Evolutionary conservation across 2,329 filamentous ascomycete genomes (phyloP).

Genomic region (Mariannaea sp.): DNA sequence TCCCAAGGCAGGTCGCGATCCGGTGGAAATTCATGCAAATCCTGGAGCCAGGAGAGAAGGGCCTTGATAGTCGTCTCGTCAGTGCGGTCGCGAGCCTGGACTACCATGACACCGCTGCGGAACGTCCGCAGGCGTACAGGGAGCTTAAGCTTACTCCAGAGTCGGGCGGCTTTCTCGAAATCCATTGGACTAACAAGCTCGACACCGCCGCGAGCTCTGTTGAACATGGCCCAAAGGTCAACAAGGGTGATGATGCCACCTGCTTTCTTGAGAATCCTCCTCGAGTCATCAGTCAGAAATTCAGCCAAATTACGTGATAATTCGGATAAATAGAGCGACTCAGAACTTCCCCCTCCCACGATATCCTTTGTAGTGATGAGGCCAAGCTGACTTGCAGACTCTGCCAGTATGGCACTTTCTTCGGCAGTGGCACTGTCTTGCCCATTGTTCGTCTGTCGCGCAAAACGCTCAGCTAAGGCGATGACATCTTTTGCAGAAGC

Average conservation of each 20-base stretch:
- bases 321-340: constrained; percentile 88
- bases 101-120: constrained; percentile 91
- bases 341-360: constrained; percentile 74
- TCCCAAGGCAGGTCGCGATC: constrained; percentile 73
- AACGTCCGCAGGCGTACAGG: constrained; percentile 88
- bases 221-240: constrained; percentile 94
- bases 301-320: constrained; percentile 84
- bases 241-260: constrained; percentile 90
- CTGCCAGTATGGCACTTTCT: constrained; percentile 74
- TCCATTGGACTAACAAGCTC: constrained; percentile 91
- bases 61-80: constrained; percentile 87
- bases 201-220: constrained; percentile 88
- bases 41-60: constrained; percentile 76
- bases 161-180: constrained; percentile 83
- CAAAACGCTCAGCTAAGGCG: constrained; percentile 86
- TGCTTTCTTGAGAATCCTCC: constrained; percentile 76
- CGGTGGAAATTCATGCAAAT: constrained; percentile 69
- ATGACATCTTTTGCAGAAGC: constrained; percentile 96
- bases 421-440: constrained; percentile 68
- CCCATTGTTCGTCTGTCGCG: constrained; percentile 66
- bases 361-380: constrained; percentile 96
- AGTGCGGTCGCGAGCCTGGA: constrained; percentile 84
- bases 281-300: constrained; percentile 83
- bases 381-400: constrained; percentile 78
- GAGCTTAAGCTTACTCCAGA: constrained; percentile 87